Percentiles rank a stretch among this genome's conserved stretches.
phyloP scores from a whole-genome alignment of 164 flowering plant genomes.

The Umbilicus rupestris region DNA sequence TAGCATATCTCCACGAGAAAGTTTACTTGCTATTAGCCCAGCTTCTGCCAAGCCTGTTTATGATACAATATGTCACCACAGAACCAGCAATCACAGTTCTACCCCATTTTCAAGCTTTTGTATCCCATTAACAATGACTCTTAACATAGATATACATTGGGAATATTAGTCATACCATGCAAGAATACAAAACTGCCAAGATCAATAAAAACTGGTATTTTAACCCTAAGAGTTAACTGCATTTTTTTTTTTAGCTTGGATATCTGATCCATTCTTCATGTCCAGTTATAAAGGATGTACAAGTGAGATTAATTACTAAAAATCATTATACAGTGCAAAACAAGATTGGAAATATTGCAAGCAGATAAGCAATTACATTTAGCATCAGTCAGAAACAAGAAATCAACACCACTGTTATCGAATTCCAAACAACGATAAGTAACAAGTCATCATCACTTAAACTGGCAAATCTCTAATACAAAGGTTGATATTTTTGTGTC shows the following conservation, averaged over 20 bases:
- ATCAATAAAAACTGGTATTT: not conserved
- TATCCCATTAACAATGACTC: not conserved
- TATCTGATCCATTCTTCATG: not conserved
- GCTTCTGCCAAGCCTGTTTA: slow-evolving; percentile 95
- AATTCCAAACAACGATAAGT: not conserved
- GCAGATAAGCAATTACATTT: not conserved
- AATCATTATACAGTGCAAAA: not conserved
- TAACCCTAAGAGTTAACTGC: not conserved
- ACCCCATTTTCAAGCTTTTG: not conserved
- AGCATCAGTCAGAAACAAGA: not conserved
- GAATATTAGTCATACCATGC: not conserved
- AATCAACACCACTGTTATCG: not conserved
- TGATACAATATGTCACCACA: slow-evolving; percentile 2
- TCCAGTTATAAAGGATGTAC: not conserved
- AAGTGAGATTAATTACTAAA: not conserved
- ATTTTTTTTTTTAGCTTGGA: too few relatives aligned
- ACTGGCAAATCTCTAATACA: too few relatives aligned
- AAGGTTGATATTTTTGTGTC: not conserved
- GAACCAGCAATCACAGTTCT: not conserved
- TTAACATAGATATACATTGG: not conserved
- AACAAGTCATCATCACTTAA: too few relatives aligned
- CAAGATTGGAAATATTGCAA: not conserved
- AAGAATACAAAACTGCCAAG: not conserved
- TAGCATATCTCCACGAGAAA: slow-evolving; percentile 57
- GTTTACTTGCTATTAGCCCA: slow-evolving; percentile 93